Base-by-base conservation (phyloP, 2,329 filamentous ascomycete species). In the Epichloe aotearoae region DNA sequence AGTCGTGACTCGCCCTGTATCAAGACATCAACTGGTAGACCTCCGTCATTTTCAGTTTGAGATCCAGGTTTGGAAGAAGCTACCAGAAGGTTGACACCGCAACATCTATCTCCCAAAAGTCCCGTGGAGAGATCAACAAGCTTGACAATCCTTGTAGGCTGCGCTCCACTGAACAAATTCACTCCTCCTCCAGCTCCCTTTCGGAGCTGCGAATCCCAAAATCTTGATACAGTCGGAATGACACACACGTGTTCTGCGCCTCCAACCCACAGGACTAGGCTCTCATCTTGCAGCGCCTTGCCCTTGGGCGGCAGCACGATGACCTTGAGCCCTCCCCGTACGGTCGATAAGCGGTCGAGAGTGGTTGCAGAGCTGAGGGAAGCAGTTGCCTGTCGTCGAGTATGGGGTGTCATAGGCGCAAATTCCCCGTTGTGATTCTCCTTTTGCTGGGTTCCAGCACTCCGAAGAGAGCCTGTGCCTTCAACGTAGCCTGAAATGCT, bases 391-490 rank as follows among this genome's bases (percentile, higher is more conserved):
- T 79, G 75, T 39, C 73, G 73, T 39, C 79, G 70, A 10, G 77
- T 79, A 54, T 80, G 77, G 0, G 80, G 80, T 1, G 80, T 83
- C 78, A 83, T 80, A 10, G 80, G 80, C 10, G 77, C 76, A 55
- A 83, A 82, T 37, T 79, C 79, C 15, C 70, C 69, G 1, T 59
- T 63, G 8, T 69, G 69, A 43, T 61, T 58, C 48, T 67, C 65
- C 51, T 66, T 69, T 41, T 56, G 59, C 43, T 66, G 65, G 3
- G 59, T 55, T 19, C 62, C 53, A 55, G 66, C 58, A 61, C 61
- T 62, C n/a, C 77, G 73, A 41, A 81, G 63, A 2, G 75, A 73
- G 50, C 73, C 74, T 2, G 76, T 79, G 19, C 79, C 78, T 53
- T 84, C 80, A 1, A 84, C 69, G 50, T 76, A 79, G 1, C 81